These are phyloP conservation scores for Canavalia gladiata DNA, from an alignment of 306 rosid species.

Conservation along the genomic window DNA sequence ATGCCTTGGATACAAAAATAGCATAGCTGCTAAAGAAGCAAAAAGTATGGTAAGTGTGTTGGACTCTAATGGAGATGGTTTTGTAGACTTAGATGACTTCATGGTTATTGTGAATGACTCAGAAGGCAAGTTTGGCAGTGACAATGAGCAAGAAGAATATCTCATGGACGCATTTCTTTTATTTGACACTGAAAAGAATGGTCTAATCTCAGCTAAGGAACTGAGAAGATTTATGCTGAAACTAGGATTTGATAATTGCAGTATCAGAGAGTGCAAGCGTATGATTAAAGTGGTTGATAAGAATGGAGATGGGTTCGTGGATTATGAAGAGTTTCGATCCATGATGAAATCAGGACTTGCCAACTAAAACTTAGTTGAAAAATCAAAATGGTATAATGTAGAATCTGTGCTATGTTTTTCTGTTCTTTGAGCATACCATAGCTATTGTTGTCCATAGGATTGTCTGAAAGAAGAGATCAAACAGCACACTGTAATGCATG, in stretches of 20 bases:
- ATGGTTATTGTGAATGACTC: slow-evolving; percentile 58
- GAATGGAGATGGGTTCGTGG: slow-evolving; percentile 79
- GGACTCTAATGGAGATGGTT: slow-evolving; percentile 77
- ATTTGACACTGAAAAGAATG: slow-evolving; percentile 69
- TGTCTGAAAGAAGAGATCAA: too few relatives aligned
- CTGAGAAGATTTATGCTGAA: slow-evolving; percentile 59
- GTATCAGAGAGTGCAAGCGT: slow-evolving; percentile 63
- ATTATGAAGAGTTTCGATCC: slow-evolving; percentile 71
- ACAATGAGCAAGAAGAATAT: slow-evolving; percentile 17
- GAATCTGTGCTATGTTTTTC: too few relatives aligned
- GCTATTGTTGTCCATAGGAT: too few relatives aligned
- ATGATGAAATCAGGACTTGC: slow-evolving; percentile 63
- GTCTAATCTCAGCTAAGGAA: slow-evolving; percentile 72
- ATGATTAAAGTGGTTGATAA: slow-evolving; percentile 76
- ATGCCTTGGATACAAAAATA: slow-evolving; percentile 61
- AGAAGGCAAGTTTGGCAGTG: neutral
- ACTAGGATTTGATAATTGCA: slow-evolving; percentile 66
- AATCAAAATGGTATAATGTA: too few relatives aligned
- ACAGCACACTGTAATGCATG: too few relatives aligned
- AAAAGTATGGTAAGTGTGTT: slow-evolving; percentile 64
- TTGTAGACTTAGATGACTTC: slow-evolving; percentile 77
- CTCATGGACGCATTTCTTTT: slow-evolving; percentile 77
- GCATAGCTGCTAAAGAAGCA: slow-evolving; percentile 62
- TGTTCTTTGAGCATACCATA: too few relatives aligned
- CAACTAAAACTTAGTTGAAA: slow-evolving; percentile 12